A percentile compares a stretch with the other conserved stretches of the same genome.
These are phyloP conservation scores for Mycena rebaudengoi DNA, from an alignment of 768 basidiomycete species.

Conservation along the genomic window DNA sequence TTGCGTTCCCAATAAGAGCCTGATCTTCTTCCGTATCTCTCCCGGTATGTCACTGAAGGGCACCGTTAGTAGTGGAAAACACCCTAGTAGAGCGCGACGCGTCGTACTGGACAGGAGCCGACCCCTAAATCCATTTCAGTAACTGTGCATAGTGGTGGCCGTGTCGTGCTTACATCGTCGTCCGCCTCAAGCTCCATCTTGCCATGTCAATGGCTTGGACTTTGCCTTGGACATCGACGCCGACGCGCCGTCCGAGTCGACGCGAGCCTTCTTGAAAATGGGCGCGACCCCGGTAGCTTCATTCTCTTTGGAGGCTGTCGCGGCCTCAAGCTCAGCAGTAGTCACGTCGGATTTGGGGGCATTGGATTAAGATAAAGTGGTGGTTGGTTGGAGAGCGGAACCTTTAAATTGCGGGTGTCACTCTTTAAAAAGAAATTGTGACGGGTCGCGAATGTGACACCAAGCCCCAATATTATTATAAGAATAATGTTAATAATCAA, in stretches of 20 bases:
- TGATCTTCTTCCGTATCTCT: slow-evolving; percentile 56
- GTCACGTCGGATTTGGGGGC: slow-evolving; percentile 48
- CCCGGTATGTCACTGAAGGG: slow-evolving; percentile 52
- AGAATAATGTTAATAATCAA: not conserved
- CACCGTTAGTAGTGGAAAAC: not conserved
- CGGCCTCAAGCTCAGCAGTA: slow-evolving; percentile 18
- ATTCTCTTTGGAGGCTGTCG: slow-evolving; percentile 25
- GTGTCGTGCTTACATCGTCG: slow-evolving; percentile 42
- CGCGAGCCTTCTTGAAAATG: slow-evolving; percentile 41
- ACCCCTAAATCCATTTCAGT: slow-evolving; percentile 27
- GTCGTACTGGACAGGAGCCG: slow-evolving; percentile 39
- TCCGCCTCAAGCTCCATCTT: slow-evolving; percentile 52
- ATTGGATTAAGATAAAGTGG: too few relatives aligned
- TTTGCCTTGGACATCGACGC: slow-evolving; percentile 30
- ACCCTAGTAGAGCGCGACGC: not conserved
- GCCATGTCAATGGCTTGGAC: slow-evolving; percentile 39
- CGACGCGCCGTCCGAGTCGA: slow-evolving; percentile 31
- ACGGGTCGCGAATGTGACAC: too few relatives aligned
- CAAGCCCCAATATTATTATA: too few relatives aligned
- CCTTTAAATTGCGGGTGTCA: too few relatives aligned
- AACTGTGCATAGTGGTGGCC: not conserved
- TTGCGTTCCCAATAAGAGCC: slow-evolving; percentile 48
- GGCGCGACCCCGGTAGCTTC: slow-evolving; percentile 22
- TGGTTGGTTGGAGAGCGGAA: too few relatives aligned
- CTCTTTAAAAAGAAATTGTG: too few relatives aligned